These are phyloP conservation scores for Alternaria rosae DNA, from an alignment of 2,329 filamentous ascomycete genomes.

Conservation along the genomic window DNA sequence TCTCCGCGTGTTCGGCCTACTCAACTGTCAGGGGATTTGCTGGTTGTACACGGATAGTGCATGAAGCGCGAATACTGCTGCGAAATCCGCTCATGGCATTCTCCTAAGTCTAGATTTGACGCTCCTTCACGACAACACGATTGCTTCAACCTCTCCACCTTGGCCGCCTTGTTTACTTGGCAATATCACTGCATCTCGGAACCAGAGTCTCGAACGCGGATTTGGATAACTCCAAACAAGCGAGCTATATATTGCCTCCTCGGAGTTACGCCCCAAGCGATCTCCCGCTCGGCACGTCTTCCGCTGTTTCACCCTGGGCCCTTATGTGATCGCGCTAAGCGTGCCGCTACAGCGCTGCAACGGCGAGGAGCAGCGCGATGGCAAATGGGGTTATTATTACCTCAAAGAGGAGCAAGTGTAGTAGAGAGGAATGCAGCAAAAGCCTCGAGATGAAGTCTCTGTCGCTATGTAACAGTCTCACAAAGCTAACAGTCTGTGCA, in stretches of 20 bases:
- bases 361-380: background rate
- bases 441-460: background rate
- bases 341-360: conserved; percentile 11
- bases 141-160: background rate
- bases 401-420: background rate
- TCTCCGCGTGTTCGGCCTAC: background rate
- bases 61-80: background rate
- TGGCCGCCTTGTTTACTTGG: background rate
- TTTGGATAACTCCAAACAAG: background rate
- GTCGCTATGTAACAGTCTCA: background rate
- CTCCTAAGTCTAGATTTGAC: background rate
- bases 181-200: background rate
- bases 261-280: conserved; percentile 6
- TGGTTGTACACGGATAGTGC: background rate
- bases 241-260: background rate
- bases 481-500: background rate
- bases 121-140: background rate
- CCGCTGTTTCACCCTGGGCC: conserved; percentile 18
- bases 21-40: background rate
- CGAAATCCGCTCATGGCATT: background rate
- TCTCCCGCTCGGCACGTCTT: conserved; percentile 24
- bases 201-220: background rate
- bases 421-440: background rate
- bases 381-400: background rate
- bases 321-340: conserved; percentile 6